Base-by-base conservation (phyloP, 179 eudicot genomes). In the Beta lomatogona region DNA sequence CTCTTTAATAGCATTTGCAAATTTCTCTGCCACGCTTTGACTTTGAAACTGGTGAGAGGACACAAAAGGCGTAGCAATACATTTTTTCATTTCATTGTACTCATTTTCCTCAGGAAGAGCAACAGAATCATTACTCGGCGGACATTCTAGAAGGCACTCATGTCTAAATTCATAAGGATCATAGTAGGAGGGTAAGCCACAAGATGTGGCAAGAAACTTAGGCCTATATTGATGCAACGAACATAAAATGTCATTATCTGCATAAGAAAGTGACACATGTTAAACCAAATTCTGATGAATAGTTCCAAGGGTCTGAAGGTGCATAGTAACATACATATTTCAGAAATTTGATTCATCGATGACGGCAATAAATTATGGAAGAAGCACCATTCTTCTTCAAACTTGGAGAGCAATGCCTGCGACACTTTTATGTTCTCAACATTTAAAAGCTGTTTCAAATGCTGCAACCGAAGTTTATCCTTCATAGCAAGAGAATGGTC, bases 361-460 rank as follows among this genome's bases (percentile, higher is more conserved):
- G 97, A 82, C 76, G 73, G 95, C 83, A 92, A 83, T 79, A 95
- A 87, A 81, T 95, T 89, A 86, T 95, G 98, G 80, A 84, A 80
- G 67, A 87, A 82, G 86, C 97, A 95, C 98, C 98, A 95, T 75
- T 95, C 93, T 87, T 90, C 97, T 91, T 95, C 98, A 25, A 78
- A 67, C 86, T 80, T 85, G 58, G 87, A 82, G 41, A 83, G 76
- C 73, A 73, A 36, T 45, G 59, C 73, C 68, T 70, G 77, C 10
- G 80, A 73, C 76, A 75, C 82, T 85, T 81, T 80, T 59, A 55
- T 81, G 57, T 81, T 90, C 71, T 85, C 89, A 67, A 60, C 79
- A 77, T 80, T 79, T 52, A 86, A 75, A 83, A 89, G 77, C 69
- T 77, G 83, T 77, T 86, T 89, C 83, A 95, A 84, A 78, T n/a